Percentiles rank a stretch among this genome's conserved stretches.
phyloP scores from a whole-genome alignment of 768 basidiomycete genomes.

The Phanerochaete carnosa region DNA sequence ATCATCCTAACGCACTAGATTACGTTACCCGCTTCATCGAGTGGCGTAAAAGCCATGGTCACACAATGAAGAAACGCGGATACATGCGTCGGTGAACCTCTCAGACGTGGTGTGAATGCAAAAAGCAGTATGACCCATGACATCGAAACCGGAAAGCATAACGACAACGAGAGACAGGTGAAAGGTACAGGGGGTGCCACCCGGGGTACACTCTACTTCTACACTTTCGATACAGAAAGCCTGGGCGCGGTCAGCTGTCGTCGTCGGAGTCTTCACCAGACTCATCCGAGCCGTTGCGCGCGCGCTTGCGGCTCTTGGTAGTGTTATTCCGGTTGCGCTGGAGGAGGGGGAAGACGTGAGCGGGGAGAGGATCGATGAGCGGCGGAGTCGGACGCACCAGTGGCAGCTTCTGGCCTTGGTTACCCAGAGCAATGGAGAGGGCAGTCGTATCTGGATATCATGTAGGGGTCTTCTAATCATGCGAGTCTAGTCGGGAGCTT shows the following conservation, averaged over 20 bases:
- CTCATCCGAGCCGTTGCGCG: conserved; percentile 58
- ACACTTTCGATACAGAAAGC: conserved; percentile 9
- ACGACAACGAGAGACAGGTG: not conserved
- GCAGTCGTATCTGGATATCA: conserved; percentile 71
- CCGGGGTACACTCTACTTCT: conserved; percentile 10
- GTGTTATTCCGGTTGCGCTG: conserved; percentile 70
- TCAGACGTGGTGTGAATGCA: not conserved
- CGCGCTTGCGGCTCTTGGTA: conserved; percentile 54
- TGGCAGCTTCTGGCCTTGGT: conserved; percentile 87
- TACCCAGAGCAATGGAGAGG: conserved; percentile 83
- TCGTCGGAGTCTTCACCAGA: conserved; percentile 69
- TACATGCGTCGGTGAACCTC: not conserved
- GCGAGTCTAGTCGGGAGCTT: conserved; percentile 25
- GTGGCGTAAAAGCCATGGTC: not conserved
- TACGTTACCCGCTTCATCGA: conserved; percentile 17
- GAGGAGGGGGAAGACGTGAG: conserved; percentile 6
- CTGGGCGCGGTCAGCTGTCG: conserved; percentile 31
- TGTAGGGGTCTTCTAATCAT: conserved; percentile 49
- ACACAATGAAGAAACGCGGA: not conserved
- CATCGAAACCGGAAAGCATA: not conserved
- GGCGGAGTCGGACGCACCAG: conserved; percentile 50
- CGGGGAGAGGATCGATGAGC: conserved; percentile 18
- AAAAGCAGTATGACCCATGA: not conserved
- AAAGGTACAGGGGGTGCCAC: conserved; percentile 4
- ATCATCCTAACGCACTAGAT: conserved; percentile 47